Evolutionary conservation across 768 basidiomycete genomes (phyloP).

Genomic region (Mrakia hoshinonis): DNA sequence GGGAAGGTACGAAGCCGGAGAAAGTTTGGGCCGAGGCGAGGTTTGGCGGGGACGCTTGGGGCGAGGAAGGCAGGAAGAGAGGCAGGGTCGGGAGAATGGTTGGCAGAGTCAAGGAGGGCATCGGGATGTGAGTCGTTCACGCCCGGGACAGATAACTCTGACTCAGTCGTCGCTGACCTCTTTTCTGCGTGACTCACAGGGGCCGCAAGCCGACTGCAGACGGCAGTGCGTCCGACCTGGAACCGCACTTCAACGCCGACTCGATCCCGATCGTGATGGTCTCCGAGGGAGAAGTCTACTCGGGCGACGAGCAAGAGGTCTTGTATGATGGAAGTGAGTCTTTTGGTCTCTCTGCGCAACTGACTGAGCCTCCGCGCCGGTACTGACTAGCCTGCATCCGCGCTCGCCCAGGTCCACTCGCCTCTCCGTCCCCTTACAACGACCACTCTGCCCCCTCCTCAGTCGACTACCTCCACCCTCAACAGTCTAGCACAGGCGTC

Average conservation of each 20-base stretch:
- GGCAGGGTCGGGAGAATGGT: background rate
- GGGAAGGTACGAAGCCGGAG: constrained; percentile 12
- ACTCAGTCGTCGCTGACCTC: background rate
- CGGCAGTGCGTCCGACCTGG: background rate
- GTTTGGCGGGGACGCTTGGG: background rate
- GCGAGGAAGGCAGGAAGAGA: background rate
- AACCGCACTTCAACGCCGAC: background rate
- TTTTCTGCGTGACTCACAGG: background rate
- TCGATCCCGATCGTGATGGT: constrained; percentile 2
- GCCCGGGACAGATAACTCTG: background rate
- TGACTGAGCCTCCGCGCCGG: background rate
- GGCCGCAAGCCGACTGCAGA: background rate
- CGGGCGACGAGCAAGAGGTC: background rate
- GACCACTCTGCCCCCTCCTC: background rate
- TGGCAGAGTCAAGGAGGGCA: background rate
- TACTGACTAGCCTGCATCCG: background rate
- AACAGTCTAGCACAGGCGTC: background rate
- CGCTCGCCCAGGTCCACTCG: background rate
- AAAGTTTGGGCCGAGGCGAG: background rate
- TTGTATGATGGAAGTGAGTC: background rate
- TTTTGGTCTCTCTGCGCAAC: background rate
- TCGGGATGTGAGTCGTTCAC: background rate
- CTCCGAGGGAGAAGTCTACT: background rate
- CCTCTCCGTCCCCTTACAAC: constrained; percentile 6
- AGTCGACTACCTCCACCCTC: background rate